Conservation (phyloP, 257 asterid genomes). For the Nyctanthes arbortristis region DNA sequence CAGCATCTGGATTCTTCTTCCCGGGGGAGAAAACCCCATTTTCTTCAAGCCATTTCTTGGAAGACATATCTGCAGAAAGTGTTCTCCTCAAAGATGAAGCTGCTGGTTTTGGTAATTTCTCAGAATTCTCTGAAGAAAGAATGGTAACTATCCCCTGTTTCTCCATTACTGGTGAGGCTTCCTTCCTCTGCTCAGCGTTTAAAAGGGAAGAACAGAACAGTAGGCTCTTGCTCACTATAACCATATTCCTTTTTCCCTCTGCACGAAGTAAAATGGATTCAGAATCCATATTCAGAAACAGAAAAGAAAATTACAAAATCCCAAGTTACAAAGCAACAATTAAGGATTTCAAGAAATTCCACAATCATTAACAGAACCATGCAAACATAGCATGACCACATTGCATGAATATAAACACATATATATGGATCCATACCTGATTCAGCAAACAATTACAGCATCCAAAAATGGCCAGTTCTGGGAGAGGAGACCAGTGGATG, state of each 20-base stretch:
- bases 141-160: constrained; percentile 76
- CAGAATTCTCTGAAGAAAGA: constrained; percentile 59
- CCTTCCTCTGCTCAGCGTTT: constrained; percentile 15
- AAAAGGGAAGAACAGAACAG: constrained; percentile 25
- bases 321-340: constrained; percentile 28
- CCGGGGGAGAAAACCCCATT: constrained; percentile 38
- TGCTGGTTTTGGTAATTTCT: constrained; percentile 15
- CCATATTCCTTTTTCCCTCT: constrained; percentile 36
- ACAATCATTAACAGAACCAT: no score
- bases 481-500: constrained; percentile 23
- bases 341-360: neutral
- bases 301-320: constrained; percentile 18
- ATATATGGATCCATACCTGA: constrained; percentile 20
- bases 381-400: no score
- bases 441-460: constrained; percentile 56
- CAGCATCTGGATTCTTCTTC: constrained; percentile 26
- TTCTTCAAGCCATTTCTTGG: constrained; percentile 51
- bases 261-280: constrained; percentile 23
- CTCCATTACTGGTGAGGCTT: constrained; percentile 20
- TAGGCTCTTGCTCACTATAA: constrained; percentile 23
- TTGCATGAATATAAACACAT: neutral
- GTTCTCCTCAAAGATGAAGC: constrained; percentile 56
- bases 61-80: constrained; percentile 64
- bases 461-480: no score
- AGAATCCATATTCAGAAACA: constrained; percentile 9